Evolutionary conservation across 371 early-diverging fungal genomes (phyloP).

Genomic region (Apophysomyces elegans): DNA sequence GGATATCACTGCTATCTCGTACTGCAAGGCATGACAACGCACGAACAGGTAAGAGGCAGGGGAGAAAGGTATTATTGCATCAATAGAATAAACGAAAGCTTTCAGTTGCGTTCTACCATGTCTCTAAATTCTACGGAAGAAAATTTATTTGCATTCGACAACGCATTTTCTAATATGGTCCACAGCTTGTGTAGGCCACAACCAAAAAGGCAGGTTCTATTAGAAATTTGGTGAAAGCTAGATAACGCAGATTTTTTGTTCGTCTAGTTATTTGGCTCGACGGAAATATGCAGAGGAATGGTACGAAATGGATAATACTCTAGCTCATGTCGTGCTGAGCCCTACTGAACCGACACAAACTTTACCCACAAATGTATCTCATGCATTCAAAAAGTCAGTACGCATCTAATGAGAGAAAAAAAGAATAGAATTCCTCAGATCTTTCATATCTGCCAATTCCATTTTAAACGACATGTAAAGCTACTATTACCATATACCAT

Average conservation of each 20-base stretch:
- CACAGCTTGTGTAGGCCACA: constrained; percentile 63
- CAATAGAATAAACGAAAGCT: constrained; percentile 12
- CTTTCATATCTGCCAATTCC: too few species aligned
- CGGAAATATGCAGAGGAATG: constrained; percentile 36
- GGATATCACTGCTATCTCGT: constrained; percentile 78
- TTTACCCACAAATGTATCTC: neutral
- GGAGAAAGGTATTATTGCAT: neutral
- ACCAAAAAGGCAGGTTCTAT: constrained; percentile 53
- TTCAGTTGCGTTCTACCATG: constrained; percentile 52
- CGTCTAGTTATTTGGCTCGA: constrained; percentile 40
- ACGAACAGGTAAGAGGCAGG: constrained; percentile 72
- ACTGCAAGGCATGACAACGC: constrained; percentile 79
- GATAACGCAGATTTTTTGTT: neutral
- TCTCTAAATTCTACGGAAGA: constrained; percentile 47
- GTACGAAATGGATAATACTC: constrained; percentile 14
- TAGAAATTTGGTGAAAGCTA: neutral
- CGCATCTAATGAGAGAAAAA: too few species aligned
- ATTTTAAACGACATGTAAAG: too few species aligned
- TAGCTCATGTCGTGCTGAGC: neutral
- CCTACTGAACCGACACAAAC: neutral
- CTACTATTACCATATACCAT: too few species aligned
- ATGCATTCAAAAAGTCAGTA: neutral
- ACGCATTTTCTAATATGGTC: constrained; percentile 51
- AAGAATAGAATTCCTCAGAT: too few species aligned
- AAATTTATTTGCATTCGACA: constrained; percentile 58